phyloP scores from a whole-genome alignment of 2,329 filamentous ascomycete genomes.

The Aspergillus fischeri region DNA sequence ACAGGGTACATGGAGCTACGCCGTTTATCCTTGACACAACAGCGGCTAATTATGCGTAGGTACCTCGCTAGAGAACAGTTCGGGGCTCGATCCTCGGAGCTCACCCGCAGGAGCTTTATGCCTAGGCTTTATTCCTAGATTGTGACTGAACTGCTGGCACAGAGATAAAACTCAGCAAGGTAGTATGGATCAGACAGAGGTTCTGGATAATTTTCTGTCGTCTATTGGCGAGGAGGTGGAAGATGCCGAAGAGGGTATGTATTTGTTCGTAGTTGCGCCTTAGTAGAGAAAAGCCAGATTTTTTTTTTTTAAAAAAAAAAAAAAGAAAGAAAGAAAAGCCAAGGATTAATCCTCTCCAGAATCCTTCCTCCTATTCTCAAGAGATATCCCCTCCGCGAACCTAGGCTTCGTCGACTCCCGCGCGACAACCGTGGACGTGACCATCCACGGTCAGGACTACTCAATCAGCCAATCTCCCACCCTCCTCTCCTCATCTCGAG shows the following conservation, averaged over 20 bases:
- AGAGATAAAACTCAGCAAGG: background rate
- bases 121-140: background rate
- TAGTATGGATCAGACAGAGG: constrained; percentile 6
- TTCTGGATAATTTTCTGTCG: constrained; percentile 34
- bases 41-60: background rate
- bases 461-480: constrained; percentile 78
- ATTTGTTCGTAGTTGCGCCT: background rate
- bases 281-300: background rate
- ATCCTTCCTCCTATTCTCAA: constrained; percentile 81
- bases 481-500: constrained; percentile 71
- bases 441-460: constrained; percentile 66
- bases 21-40: background rate
- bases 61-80: background rate
- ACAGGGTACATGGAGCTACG: background rate
- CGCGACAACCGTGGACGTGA: constrained; percentile 61
- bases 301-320: background rate
- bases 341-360: constrained; percentile 51
- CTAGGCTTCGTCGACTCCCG: constrained; percentile 81
- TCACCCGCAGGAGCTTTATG: no score
- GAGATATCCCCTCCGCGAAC: constrained; percentile 66
- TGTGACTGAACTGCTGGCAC: background rate
- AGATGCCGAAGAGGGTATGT: constrained; percentile 59
- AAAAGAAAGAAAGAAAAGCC: constrained; percentile 1
- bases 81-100: background rate
- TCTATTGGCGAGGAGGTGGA: constrained; percentile 49